A percentile compares a stretch with the other conserved stretches of the same genome.
Evolutionary conservation across 257 asterid genomes (phyloP).

Genomic region (Penstemon newberryi): DNA sequence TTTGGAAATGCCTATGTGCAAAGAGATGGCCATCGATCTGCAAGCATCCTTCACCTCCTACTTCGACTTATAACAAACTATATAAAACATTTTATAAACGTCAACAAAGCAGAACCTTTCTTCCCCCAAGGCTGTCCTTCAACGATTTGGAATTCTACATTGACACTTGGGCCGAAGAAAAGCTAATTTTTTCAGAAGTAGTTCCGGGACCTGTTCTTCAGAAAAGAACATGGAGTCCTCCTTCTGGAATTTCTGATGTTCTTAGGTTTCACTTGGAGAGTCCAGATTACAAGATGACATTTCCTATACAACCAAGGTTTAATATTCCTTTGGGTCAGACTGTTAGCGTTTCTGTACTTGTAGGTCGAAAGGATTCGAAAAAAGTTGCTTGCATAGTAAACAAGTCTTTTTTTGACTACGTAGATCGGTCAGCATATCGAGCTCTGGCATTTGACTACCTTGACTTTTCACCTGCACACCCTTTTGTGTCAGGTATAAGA

Average conservation of each 20-base stretch:
- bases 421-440: conserved; percentile 83
- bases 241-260: conserved; percentile 70
- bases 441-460: conserved; percentile 92
- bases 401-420: conserved; percentile 75
- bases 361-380: conserved; percentile 68
- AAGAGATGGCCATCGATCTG: conserved; percentile 94
- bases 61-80: conserved; percentile 57
- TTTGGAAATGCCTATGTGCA: conserved; percentile 90
- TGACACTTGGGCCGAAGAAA: conserved; percentile 84
- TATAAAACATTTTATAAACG: conserved; percentile 65
- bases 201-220: conserved; percentile 78
- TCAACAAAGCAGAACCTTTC: conserved; percentile 46
- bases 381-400: conserved; percentile 79
- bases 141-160: conserved; percentile 84
- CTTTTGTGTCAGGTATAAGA: conserved; percentile 82
- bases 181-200: conserved; percentile 73
- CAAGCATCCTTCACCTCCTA: conserved; percentile 66
- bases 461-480: conserved; percentile 81
- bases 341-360: conserved; percentile 80
- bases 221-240: conserved; percentile 65
- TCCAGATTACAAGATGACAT: conserved; percentile 84
- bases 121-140: conserved; percentile 84
- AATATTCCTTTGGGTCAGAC: conserved; percentile 72
- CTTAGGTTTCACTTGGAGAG: conserved; percentile 73
- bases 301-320: conserved; percentile 78